Evolutionary conservation across 352 stramenopile genomes (phyloP).

Genomic region (Globisporangium recalcitrans): DNA sequence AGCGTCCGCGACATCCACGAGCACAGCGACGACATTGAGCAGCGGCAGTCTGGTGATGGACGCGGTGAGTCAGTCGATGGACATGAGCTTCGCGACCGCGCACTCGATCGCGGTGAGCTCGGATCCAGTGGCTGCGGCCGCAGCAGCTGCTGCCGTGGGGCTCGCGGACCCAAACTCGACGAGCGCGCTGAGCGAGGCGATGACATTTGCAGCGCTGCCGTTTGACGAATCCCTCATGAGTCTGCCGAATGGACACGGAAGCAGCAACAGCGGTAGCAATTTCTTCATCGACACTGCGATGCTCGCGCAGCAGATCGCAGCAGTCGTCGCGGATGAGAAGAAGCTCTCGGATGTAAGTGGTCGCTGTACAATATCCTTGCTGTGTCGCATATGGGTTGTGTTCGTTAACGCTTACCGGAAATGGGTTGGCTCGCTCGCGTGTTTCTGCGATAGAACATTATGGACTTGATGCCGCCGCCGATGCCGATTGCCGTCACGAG

Average conservation of each 20-base stretch:
- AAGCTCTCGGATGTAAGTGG: slow-evolving; percentile 66
- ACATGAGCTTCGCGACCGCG: slow-evolving; percentile 11
- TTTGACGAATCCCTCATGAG: slow-evolving; percentile 61
- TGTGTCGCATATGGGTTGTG: background rate
- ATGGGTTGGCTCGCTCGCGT: background rate
- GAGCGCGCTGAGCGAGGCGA: slow-evolving; percentile 9
- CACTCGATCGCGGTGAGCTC: slow-evolving; percentile 13
- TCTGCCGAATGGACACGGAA: slow-evolving; percentile 1
- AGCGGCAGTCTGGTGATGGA: background rate
- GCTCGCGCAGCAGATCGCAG: slow-evolving; percentile 55
- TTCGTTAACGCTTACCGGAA: slow-evolving; percentile 4
- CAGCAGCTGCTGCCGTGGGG: slow-evolving; percentile 13
- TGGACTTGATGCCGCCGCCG: slow-evolving; percentile 63
- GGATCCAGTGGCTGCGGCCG: slow-evolving; percentile 12
- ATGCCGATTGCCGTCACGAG: slow-evolving; percentile 18
- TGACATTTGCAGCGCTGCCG: slow-evolving; percentile 26
- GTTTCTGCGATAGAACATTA: slow-evolving; percentile 51
- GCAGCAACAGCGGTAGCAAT: slow-evolving; percentile 19
- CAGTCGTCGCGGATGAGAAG: slow-evolving; percentile 65
- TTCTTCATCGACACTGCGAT: slow-evolving; percentile 64
- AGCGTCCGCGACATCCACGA: background rate
- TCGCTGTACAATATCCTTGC: background rate
- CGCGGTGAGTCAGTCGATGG: slow-evolving; percentile 9
- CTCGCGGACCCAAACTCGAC: slow-evolving; percentile 15
- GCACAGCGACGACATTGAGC: slow-evolving; percentile 6